phyloP scores from a whole-genome alignment of 106 monocot genomes.

The Dendrobium catenatum region DNA sequence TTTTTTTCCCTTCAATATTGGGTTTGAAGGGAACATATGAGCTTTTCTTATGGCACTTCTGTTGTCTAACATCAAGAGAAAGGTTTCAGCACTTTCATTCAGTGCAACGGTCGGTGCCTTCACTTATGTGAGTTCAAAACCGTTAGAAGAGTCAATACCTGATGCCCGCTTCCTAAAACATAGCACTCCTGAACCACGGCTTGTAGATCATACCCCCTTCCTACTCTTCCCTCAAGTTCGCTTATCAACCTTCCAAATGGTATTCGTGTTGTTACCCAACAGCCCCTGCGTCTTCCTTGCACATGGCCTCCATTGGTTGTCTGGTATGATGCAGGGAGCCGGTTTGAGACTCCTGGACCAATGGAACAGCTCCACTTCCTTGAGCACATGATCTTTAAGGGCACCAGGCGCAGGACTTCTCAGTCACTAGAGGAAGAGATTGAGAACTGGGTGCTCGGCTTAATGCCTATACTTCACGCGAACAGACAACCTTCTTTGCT shows the following conservation, averaged over 20 bases:
- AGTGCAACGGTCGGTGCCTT: slow-evolving; percentile 11
- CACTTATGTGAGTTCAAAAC: slow-evolving; percentile 27
- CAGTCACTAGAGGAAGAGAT: slow-evolving; percentile 82
- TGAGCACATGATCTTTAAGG: slow-evolving; percentile 95
- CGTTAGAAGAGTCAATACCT: slow-evolving; percentile 18
- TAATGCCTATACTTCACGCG: slow-evolving; percentile 91
- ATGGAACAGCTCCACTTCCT: slow-evolving; percentile 95
- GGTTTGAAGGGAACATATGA: neutral
- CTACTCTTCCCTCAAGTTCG: slow-evolving; percentile 51
- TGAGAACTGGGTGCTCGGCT: slow-evolving; percentile 90
- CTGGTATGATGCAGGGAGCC: slow-evolving; percentile 87
- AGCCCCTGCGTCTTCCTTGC: slow-evolving; percentile 38
- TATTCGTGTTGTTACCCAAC: slow-evolving; percentile 69
- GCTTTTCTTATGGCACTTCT: slow-evolving; percentile 21
- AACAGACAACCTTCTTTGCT: slow-evolving; percentile 91
- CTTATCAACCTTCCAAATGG: slow-evolving; percentile 63
- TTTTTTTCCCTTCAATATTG: neutral
- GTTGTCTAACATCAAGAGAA: slow-evolving; percentile 20
- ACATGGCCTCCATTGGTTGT: slow-evolving; percentile 76
- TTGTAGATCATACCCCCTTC: slow-evolving; percentile 42
- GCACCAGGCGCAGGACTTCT: slow-evolving; percentile 61
- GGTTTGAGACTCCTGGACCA: slow-evolving; percentile 69
- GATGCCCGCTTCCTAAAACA: slow-evolving; percentile 40
- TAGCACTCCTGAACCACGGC: slow-evolving; percentile 18
- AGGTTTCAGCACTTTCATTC: slow-evolving; percentile 16